phyloP scores from a whole-genome alignment of 805 yeast species.

The Ascoidea tarda region DNA sequence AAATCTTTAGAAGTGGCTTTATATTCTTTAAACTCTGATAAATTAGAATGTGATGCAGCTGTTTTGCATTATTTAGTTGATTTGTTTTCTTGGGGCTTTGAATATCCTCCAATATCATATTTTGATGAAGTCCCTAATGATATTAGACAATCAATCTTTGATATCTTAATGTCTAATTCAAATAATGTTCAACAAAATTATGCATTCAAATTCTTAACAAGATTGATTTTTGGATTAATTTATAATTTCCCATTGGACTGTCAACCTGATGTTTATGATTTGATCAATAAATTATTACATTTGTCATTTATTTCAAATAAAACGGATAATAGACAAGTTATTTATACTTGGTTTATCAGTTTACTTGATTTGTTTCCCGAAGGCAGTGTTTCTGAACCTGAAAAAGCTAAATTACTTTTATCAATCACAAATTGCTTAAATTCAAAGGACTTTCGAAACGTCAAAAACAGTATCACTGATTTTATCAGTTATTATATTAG shows the following conservation, averaged over 20 bases:
- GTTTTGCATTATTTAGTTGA: conserved; percentile 72
- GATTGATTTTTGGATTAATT: conserved; percentile 35
- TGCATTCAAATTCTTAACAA: neutral
- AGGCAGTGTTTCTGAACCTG: conserved; percentile 50
- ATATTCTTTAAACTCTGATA: conserved; percentile 39
- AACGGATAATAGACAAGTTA: conserved; percentile 21
- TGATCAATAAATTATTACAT: conserved; percentile 48
- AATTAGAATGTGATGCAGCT: conserved; percentile 56
- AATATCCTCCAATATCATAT: conserved; percentile 65
- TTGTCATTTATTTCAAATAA: conserved; percentile 32
- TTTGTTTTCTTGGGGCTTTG: conserved; percentile 72
- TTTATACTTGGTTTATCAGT: conserved; percentile 43
- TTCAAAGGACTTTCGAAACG: conserved; percentile 58
- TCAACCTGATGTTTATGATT: conserved; percentile 61
- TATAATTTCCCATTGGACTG: conserved; percentile 59
- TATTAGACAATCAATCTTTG: conserved; percentile 33
- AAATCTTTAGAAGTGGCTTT: conserved; percentile 47
- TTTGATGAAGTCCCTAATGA: conserved; percentile 38
- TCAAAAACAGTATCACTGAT: conserved; percentile 58
- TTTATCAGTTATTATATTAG: conserved; percentile 76
- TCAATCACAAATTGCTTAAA: conserved; percentile 46
- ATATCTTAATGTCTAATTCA: conserved; percentile 27
- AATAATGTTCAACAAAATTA: neutral
- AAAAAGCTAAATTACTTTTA: conserved; percentile 45
- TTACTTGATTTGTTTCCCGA: conserved; percentile 46